A percentile compares a stretch with the other conserved stretches of the same genome.
These are phyloP conservation scores for Elymus sibiricus DNA, from an alignment of 176 grass and related monocot species.

Conservation along the genomic window DNA sequence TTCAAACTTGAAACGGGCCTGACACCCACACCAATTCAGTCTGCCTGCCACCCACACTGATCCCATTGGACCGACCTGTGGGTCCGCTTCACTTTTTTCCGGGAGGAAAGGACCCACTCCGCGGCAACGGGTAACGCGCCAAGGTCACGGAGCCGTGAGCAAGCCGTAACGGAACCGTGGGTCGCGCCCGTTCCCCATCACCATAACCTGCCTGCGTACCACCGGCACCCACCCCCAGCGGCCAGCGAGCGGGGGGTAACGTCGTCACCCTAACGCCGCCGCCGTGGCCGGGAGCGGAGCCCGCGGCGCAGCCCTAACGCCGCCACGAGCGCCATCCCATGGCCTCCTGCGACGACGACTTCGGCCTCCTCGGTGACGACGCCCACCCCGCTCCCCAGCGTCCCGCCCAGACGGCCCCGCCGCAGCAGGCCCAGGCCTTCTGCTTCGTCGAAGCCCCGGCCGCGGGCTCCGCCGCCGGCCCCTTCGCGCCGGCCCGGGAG, in stretches of 20 bases:
- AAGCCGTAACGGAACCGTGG: conserved; percentile 47
- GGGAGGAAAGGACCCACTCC: neutral
- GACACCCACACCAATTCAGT: neutral
- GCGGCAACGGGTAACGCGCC: conserved; percentile 28
- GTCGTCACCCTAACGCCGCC: conserved; percentile 60
- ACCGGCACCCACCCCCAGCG: neutral
- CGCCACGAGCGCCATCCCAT: conserved; percentile 62
- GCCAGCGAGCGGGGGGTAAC: conserved; percentile 13
- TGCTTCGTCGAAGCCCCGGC: conserved; percentile 34
- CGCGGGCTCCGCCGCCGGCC: neutral
- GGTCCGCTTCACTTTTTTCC: neutral
- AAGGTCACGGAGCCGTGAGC: conserved; percentile 53
- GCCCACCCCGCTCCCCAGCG: conserved; percentile 32
- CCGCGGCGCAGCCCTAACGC: conserved; percentile 63
- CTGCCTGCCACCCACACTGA: neutral
- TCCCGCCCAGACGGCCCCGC: conserved; percentile 24
- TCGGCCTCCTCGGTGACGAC: conserved; percentile 67
- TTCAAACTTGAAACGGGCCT: neutral
- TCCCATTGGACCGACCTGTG: conserved; percentile 1
- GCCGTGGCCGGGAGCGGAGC: conserved; percentile 43
- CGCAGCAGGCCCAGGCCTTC: conserved; percentile 29
- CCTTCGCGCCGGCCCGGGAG: conserved; percentile 40
- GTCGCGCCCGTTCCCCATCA: conserved; percentile 1
- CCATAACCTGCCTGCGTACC: conserved; percentile 17
- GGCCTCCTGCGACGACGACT: conserved; percentile 91